Conservation (phyloP, 148 eudicot species). For the Rhododendron vialii region DNA sequence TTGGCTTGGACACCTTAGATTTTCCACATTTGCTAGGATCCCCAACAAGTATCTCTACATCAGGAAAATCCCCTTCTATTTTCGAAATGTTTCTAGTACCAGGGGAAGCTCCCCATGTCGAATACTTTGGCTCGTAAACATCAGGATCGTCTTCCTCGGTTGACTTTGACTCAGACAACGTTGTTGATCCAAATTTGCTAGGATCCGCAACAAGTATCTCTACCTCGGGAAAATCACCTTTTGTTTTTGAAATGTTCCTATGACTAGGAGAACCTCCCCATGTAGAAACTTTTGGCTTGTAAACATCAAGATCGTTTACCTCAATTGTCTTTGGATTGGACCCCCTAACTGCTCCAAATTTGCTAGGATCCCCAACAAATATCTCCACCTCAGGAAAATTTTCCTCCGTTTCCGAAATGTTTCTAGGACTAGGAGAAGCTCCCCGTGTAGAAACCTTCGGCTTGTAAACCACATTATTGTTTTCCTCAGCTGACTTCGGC, state of each 20-base stretch:
- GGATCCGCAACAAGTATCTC: constrained; percentile 82
- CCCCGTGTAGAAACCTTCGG: constrained; percentile 96
- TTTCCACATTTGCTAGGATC: constrained; percentile 61
- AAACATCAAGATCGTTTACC: constrained; percentile 49
- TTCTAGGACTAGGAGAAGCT: constrained; percentile 68
- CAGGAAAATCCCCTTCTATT: constrained; percentile 54
- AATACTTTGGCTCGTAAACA: constrained; percentile 82
- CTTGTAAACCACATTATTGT: constrained; percentile 56
- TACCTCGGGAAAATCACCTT: constrained; percentile 68
- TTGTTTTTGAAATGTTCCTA: constrained; percentile 64
- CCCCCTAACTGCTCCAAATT: constrained; percentile 35
- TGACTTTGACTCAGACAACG: constrained; percentile 26
- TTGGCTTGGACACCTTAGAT: constrained; percentile 22
- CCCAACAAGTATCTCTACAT: constrained; percentile 83
- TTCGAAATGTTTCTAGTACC: constrained; percentile 29
- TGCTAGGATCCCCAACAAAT: constrained; percentile 75
- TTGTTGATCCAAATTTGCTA: constrained; percentile 47
- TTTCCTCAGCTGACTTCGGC: constrained; percentile 33
- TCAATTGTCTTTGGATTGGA: constrained; percentile 21
- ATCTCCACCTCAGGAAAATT: constrained; percentile 87
- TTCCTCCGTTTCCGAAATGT: constrained; percentile 17
- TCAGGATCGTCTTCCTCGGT: constrained; percentile 44
- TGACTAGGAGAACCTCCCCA: constrained; percentile 96
- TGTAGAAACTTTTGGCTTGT: constrained; percentile 90
- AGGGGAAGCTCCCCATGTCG: constrained; percentile 95